Evolutionary conservation across 179 eudicot species (phyloP), one percentile per base, ranked within the genome.

Genomic region (Patellifolia procumbens): DNA sequence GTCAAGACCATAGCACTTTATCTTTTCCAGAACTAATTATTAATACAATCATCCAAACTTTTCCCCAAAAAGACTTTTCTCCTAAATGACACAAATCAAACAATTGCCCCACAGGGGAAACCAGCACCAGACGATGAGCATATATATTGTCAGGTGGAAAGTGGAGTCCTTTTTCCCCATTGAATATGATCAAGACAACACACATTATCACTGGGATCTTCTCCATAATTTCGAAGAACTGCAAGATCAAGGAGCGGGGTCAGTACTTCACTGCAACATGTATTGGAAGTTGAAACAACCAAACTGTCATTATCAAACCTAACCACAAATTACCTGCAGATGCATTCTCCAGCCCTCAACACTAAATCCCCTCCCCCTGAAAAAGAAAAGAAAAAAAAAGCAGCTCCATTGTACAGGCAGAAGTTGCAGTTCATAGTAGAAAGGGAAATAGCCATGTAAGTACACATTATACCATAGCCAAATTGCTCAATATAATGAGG

Each of bases 81-180:
- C 24, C 22, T 58, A 28, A 12, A 32, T 55, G 52, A 45, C 49
- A 35, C 46, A 35, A 59, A n/a, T 68, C 60, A 60, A 65, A 72
- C 56, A 32, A 60, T 16, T 78, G 62, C 48, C 75, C 80, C 79
- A 31, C 49, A 24, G 37, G 31, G 73, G 19, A 55, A 65, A 76
- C 55, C 77, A 55, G 55, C 51, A 72, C 68, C 31, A 65, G 17
- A 43, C 48, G 32, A 63, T 22, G 49, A 34, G 31, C n/a, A 20
- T 20, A 48, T 22, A n/a, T 15, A 58, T 49, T 58, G 34, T 48
- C 13, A 39, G 66, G 39, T 8, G 28, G 31, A 71, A 61, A 39
- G 31, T 59, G 42, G 17, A 53, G 58, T 31, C 22, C 51, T 70
- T 65, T 52, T 39, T 20, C 51, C 28, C 48, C 34, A 28, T 39